Evolutionary conservation across 2,329 filamentous ascomycete genomes (phyloP), one percentile per base, ranked within the genome.

Genomic region (Cadophora gregata): DNA sequence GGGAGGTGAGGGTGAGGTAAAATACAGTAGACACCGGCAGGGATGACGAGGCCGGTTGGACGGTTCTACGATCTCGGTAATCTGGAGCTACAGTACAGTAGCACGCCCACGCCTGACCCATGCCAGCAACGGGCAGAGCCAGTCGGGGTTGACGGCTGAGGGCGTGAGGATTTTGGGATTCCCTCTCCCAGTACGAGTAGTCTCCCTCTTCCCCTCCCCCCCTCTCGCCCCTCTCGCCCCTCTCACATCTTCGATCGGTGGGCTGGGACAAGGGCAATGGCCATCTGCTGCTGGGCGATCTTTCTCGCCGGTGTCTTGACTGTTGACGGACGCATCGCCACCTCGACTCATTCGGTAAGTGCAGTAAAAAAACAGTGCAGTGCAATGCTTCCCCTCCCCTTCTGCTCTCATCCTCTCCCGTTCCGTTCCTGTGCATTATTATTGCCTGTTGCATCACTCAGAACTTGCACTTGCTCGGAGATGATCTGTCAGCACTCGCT

Each of bases 11-110:
- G n/a, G n/a, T n/a, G n/a, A n/a, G n/a, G n/a, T n/a, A n/a, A n/a
- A n/a, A n/a, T n/a, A n/a, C n/a, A n/a, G n/a, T n/a, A n/a, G n/a
- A n/a, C n/a, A n/a, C n/a, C n/a, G n/a, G 14, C 50, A 53, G 50
- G 50, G 50, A 31, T 53, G 4, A 9, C 31, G 53, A 24, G 53
- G 53, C 29, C 19, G 29, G 29, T 19, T 33, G 8, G 19, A 21
- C 19, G 31, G 50, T 16, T n/a, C 53, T 8, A 56, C 21, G 53
- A 56, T 56, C 53, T 56, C 53, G 53, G 53, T 24, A 56, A 56
- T 56, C 53, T 56, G 29, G 31, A 24, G n/a, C 53, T 56, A 56
- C n/a, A n/a, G n/a, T n/a, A n/a, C n/a, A n/a, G n/a, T n/a, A n/a
- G n/a, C n/a, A n/a, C n/a, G n/a, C n/a, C 14, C 7, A 4, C 31